Base-by-base conservation (phyloP, 1,284 basidiomycete genomes). In the Kwoniella shivajii region DNA sequence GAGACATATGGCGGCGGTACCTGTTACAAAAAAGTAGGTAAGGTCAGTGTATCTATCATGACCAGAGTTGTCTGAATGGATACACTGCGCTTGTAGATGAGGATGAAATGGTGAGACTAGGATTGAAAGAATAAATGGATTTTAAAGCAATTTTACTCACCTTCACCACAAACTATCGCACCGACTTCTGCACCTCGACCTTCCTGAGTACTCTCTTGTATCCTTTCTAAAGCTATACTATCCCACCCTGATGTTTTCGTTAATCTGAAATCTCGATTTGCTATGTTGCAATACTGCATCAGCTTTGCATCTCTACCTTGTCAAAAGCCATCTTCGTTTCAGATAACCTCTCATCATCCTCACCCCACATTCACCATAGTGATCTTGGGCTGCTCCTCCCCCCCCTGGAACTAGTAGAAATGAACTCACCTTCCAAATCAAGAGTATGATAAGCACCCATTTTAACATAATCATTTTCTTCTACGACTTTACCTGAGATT, bases 381-480 rank as follows among this genome's bases (percentile, higher is more conserved):
- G 3, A 37, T 14, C n/a, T 18, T 18, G 30, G n/a, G n/a, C n/a
- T n/a, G n/a, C n/a, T n/a, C n/a, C n/a, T n/a, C n/a, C n/a, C n/a
- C n/a, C n/a, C n/a, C n/a, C n/a, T n/a, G n/a, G n/a, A n/a, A n/a
- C n/a, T n/a, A n/a, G n/a, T n/a, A n/a, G n/a, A n/a, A n/a, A n/a
- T n/a, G n/a, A n/a, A 57, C 64, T 47, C 48, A 73, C 77, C 72
- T 74, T 99, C 96, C 41, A 99, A 82, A 71, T 98, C 95, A 29
- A 99, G 82, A 0, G 96, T 99, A 73, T 99, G 96, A 76, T 86
- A 95, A 18, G 95, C 92, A 4, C 95, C 94, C 73, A 98, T 83
- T 74, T 90, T 91, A 55, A 98, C 96, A 74, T 94, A 87, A 31
- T 83, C 83, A 69, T 97, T 98, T 80, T 98, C 95, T 49, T 85